Percentiles rank a stretch among this genome's conserved stretches.
Evolutionary conservation across 2,329 filamentous ascomycete genomes (phyloP).

Genomic region (Aspergillus felis): DNA sequence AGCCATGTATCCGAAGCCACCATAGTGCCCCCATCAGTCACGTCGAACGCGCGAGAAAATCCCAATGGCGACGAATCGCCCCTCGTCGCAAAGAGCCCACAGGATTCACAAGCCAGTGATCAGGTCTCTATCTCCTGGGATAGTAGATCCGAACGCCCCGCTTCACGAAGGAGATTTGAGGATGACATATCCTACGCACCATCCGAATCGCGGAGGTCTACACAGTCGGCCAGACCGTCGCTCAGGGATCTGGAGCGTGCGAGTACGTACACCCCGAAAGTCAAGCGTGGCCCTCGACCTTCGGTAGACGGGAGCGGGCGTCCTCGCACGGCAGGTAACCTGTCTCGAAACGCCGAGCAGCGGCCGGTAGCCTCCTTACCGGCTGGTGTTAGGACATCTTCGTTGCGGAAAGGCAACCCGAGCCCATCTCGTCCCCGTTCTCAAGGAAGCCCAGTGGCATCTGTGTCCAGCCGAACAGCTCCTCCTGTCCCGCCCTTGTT

Average conservation of each 20-base stretch:
- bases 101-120: slow-evolving; percentile 8
- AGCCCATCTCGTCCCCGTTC: slow-evolving; percentile 42
- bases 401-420: slow-evolving; percentile 47
- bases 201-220: slow-evolving; percentile 35
- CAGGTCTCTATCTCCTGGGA: slow-evolving; percentile 10
- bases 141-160: slow-evolving; percentile 20
- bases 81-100: slow-evolving; percentile 7
- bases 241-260: slow-evolving; percentile 42
- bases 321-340: slow-evolving; percentile 54
- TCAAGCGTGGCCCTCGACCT: slow-evolving; percentile 83
- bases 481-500: slow-evolving; percentile 39
- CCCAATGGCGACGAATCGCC: slow-evolving; percentile 18
- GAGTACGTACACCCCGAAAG: slow-evolving; percentile 54
- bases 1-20: slow-evolving; percentile 35
- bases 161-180: slow-evolving; percentile 14
- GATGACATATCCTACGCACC: slow-evolving; percentile 35
- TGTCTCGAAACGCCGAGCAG: slow-evolving; percentile 46
- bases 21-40: slow-evolving; percentile 24
- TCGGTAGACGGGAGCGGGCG: slow-evolving; percentile 62
- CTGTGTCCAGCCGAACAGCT: slow-evolving; percentile 24
- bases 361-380: slow-evolving; percentile 76
- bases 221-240: slow-evolving; percentile 43
- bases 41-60: slow-evolving; percentile 11
- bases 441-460: slow-evolving; percentile 34
- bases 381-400: slow-evolving; percentile 68